Evolutionary conservation across 192 early-diverging fungal genomes (phyloP).

Genomic region (Spizellomyces sp.): DNA sequence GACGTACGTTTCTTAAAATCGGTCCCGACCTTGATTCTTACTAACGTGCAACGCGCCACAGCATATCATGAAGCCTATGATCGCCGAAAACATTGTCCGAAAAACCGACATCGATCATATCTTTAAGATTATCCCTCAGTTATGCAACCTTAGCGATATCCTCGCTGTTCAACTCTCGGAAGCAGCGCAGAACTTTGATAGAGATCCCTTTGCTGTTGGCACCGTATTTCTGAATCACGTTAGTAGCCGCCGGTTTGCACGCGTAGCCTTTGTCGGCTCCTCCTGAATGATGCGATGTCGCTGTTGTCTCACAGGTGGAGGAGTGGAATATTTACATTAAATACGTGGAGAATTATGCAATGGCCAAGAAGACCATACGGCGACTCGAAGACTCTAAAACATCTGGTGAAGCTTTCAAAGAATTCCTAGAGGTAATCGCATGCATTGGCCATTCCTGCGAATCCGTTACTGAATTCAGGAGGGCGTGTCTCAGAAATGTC

Average conservation of each 20-base stretch:
- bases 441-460: not conserved
- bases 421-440: conserved; percentile 18
- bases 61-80: conserved; percentile 18
- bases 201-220: conserved; percentile 13
- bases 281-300: too few species aligned
- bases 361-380: conserved; percentile 27
- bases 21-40: not conserved
- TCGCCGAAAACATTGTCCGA: not conserved
- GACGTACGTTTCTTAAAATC: conserved; percentile 10
- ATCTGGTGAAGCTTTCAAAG: conserved; percentile 10
- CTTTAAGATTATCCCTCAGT: conserved; percentile 10
- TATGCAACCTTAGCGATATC: not conserved
- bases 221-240: conserved; percentile 19
- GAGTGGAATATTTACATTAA: conserved; percentile 32
- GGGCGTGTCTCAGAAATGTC: conserved; percentile 2
- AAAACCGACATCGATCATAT: conserved; percentile 14
- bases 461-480: too few species aligned
- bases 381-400: conserved; percentile 10
- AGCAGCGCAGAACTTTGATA: conserved; percentile 9
- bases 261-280: too few species aligned
- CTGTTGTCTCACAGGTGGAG: conserved; percentile 9
- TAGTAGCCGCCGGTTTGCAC: not conserved
- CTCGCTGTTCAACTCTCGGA: conserved; percentile 6
- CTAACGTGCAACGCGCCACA: not conserved
- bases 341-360: conserved; percentile 30